Conservation (phyloP, 2,329 filamentous ascomycete genomes). For the Podosphaera aphanis region DNA sequence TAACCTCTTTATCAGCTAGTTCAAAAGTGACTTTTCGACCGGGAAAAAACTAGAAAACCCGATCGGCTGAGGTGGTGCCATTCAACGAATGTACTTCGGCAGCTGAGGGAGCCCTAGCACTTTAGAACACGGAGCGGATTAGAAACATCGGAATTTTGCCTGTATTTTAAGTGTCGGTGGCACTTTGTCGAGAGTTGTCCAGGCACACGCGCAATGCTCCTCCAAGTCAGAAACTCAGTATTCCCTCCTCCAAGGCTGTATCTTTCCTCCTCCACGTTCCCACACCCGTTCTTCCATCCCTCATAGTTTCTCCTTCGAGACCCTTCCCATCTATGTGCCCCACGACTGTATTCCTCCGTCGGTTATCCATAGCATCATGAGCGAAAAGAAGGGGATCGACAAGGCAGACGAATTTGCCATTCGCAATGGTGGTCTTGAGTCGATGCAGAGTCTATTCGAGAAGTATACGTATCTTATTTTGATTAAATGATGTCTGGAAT, state of each 20-base stretch:
- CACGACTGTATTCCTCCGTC: neutral
- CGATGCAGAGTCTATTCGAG: neutral
- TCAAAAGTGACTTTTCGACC: neutral
- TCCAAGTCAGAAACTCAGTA: neutral
- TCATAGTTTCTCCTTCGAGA: neutral
- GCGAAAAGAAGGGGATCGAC: neutral
- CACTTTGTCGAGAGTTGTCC: neutral
- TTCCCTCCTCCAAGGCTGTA: no score
- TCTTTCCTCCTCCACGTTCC: neutral
- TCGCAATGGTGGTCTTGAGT: neutral
- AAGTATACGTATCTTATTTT: no score
- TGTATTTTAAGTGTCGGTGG: neutral
- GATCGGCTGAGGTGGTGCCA: neutral
- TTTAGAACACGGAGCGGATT: neutral
- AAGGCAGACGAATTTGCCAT: neutral
- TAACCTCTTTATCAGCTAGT: neutral
- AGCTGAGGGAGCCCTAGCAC: neutral
- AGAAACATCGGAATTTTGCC: neutral
- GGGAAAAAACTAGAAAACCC: neutral
- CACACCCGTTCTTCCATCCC: neutral
- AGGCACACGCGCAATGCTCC: neutral
- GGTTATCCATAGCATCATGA: neutral
- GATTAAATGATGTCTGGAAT: no score
- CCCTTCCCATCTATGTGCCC: neutral
- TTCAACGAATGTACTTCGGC: neutral